Base-by-base conservation (phyloP, 306 rosid species). In the Castanea crenata region DNA sequence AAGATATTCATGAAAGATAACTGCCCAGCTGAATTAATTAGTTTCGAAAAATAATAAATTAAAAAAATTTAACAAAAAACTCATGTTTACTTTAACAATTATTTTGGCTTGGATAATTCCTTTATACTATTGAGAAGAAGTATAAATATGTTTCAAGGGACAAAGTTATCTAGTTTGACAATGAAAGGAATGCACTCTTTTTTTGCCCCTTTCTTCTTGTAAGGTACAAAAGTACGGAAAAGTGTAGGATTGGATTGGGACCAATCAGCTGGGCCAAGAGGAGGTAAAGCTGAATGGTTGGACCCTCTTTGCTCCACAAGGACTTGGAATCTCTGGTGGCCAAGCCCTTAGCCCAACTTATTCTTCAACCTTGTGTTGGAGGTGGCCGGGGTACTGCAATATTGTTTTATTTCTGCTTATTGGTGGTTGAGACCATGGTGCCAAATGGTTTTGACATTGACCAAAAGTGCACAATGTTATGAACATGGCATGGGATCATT, bases 351-450 rank as follows among this genome's bases (percentile, higher is more conserved):
- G 55, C 34, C 55, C 27, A 35, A 65, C 68, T 77, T n/a, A 25
- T 61, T 59, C 32, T 23, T 61, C 18, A 14, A 19, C 70, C 44
- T 29, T 27, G 2, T 15, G 9, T 29, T 5, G 4, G 69, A 38
- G 35, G n/a, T 68, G 7, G 23, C 23, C 23, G 23, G 69, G 32
- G 63, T 61, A 56, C 21, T 10, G 7, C 71, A 85, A 41, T 67
- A 35, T 68, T 68, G 34, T 73, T 27, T 46, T 74, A 34, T 29
- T 81, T n/a, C 78, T 74, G 54, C 16, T 56, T 76, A 52, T 85
- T 57, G 79, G 77, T 52, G 72, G 49, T 77, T 77, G 13, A 51
- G 59, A 80, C 52, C 83, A 77, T 82, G 79, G 65, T 74, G 52
- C 83, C 74, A 61, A 23, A 46, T 84, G 55, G 14, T n/a, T 31